phyloP scores from a whole-genome alignment of 2,329 filamentous ascomycete genomes.

The Thelonectria blattea region DNA sequence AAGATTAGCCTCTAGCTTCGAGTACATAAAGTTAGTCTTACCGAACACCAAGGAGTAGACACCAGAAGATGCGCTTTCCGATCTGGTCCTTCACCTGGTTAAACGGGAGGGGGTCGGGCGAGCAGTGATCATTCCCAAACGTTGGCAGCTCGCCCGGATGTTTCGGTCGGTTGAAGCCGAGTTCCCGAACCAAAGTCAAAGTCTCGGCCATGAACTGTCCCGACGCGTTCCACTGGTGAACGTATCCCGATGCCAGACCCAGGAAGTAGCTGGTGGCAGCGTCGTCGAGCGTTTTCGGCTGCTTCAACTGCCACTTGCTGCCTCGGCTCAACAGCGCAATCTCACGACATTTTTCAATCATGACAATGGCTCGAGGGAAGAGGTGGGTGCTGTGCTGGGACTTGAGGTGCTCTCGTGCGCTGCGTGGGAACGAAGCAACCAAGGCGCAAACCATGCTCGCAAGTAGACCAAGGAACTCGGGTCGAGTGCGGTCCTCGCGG shows the following conservation, averaged over 20 bases:
- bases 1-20: constrained; percentile 21
- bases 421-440: constrained; percentile 78
- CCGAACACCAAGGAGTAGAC: constrained; percentile 76
- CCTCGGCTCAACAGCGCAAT: constrained; percentile 73
- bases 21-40: constrained; percentile 41
- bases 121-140: constrained; percentile 49
- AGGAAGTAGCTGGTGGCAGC: constrained; percentile 79
- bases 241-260: constrained; percentile 70
- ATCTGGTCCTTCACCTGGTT: constrained; percentile 77
- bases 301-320: constrained; percentile 54
- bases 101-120: constrained; percentile 54
- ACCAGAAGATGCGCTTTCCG: constrained; percentile 84
- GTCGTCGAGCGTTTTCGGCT: constrained; percentile 57
- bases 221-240: constrained; percentile 69
- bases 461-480: constrained; percentile 72
- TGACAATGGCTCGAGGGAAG: constrained; percentile 71
- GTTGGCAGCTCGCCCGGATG: constrained; percentile 46
- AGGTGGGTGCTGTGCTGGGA: constrained; percentile 65
- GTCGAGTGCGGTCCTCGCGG: constrained; percentile 69
- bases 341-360: constrained; percentile 74
- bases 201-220: constrained; percentile 76
- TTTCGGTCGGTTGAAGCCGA: constrained; percentile 68
- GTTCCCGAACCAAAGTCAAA: constrained; percentile 69
- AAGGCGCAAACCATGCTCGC: constrained; percentile 76
- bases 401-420: constrained; percentile 73